Percentiles rank a stretch among this genome's conserved stretches.
Conservation (phyloP, 2,329 filamentous ascomycete species). For the Aureobasidium sp. region DNA sequence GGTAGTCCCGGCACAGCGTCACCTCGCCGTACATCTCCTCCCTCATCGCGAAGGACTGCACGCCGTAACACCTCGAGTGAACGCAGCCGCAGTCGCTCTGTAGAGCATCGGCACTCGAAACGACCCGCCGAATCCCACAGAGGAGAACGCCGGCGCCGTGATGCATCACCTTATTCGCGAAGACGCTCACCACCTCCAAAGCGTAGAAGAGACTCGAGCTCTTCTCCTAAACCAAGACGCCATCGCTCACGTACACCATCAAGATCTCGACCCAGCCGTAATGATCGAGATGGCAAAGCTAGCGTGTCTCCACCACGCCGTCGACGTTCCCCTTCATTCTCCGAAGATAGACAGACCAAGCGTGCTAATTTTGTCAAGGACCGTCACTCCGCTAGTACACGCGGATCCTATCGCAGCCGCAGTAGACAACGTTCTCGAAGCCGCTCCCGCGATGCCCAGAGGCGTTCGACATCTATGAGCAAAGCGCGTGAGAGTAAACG, state of each 20-base stretch:
- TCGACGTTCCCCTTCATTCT: slow-evolving; percentile 1
- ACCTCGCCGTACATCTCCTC: background rate
- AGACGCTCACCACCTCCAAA: slow-evolving; percentile 16
- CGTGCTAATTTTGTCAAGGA: background rate
- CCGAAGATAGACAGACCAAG: background rate
- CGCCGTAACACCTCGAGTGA: slow-evolving; percentile 4
- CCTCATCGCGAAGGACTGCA: background rate
- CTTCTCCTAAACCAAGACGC: background rate
- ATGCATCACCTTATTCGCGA: slow-evolving; percentile 22
- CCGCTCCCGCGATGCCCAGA: background rate
- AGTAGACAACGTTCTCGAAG: slow-evolving; percentile 2
- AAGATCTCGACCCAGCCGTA: slow-evolving; percentile 21
- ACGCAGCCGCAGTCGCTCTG: slow-evolving; percentile 12
- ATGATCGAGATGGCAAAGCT: slow-evolving; percentile 17
- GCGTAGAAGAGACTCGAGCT: slow-evolving; percentile 9
- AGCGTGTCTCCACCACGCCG: slow-evolving; percentile 3
- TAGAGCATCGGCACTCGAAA: background rate
- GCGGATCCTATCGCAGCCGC: background rate
- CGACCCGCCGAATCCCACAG: background rate
- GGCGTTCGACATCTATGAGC: background rate
- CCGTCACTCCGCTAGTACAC: background rate
- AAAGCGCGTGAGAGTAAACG: background rate
- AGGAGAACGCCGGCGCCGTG: slow-evolving; percentile 2
- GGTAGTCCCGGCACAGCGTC: slow-evolving; percentile 9
- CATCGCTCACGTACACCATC: slow-evolving; percentile 20